Base-by-base conservation (phyloP, 352 stramenopile species). In the Phytophthora colocasiae region DNA sequence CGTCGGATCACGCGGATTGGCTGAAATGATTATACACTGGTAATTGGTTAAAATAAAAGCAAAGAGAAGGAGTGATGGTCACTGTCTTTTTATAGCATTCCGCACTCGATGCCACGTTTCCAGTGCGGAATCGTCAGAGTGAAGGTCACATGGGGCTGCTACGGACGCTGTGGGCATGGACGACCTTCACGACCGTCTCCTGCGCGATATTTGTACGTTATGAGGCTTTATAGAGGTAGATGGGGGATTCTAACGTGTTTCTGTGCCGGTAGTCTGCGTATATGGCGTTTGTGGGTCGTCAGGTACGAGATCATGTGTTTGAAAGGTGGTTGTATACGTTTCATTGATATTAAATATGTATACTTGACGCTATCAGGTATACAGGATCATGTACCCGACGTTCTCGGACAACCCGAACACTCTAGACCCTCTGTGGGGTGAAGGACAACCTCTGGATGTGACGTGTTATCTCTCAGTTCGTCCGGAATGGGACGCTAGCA, bases 321-420 rank as follows among this genome's bases (percentile, higher is more conserved):
- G 29, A 46, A 49, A 19, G 6, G 19, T 39, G 8, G 22, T 3
- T 24, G 46, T 57, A 36, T 49, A 60, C 40, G 15, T 44, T 2
- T 27, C 49, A 14, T 14, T 36, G 11, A 53, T 40, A 4, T 45
- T 41, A 6, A 15, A 48, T 2, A 36, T 58, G 14, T 53, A 50
- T 45, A 55, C 52, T 61, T 45, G 19, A 22, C 22, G 68, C 32
- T 17, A 46, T 17, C 54, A 93, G 85, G 67, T 93, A 52, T 90
- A 87, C 67, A 56, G 60, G 54, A 92, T 93, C 70, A 90, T 92
- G 71, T 85, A 89, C 43, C 85, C 85, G 46, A 71, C 67, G 6
- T 93, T 92, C 65, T 62, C 66, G 2, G 50, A 86, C 47, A 71
- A 60, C 51, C 47, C 50, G 6, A 66, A 77, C 38, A 91, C 80